phyloP scores from a whole-genome alignment of 768 basidiomycete genomes.

The Nevesoporus exiguus region DNA sequence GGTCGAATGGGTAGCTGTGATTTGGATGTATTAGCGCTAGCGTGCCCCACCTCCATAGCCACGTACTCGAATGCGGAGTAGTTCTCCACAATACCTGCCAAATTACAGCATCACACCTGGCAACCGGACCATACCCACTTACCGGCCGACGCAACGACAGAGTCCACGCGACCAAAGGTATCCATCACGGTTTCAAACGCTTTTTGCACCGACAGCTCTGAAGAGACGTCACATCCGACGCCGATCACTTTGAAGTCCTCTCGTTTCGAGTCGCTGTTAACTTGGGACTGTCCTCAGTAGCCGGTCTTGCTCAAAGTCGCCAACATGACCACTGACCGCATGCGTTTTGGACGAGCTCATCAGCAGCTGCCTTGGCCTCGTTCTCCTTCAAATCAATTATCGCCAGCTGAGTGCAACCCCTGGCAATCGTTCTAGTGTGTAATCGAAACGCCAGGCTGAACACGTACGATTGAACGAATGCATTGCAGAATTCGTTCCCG shows the following conservation, averaged over 20 bases:
- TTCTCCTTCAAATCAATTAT: conserved; percentile 77
- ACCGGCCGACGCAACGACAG: conserved; percentile 89
- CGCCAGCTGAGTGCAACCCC: conserved; percentile 77
- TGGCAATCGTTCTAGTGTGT: conserved; percentile 28
- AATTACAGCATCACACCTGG: neutral
- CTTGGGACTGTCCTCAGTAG: conserved; percentile 39
- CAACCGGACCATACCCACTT: conserved; percentile 21
- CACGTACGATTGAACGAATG: conserved; percentile 77
- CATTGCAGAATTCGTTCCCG: conserved; percentile 86
- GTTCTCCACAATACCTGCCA: conserved; percentile 80
- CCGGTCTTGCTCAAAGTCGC: conserved; percentile 21
- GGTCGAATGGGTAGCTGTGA: conserved; percentile 80
- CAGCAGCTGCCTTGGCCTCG: conserved; percentile 65
- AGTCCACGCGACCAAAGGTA: conserved; percentile 69
- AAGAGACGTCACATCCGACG: conserved; percentile 83
- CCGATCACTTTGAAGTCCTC: conserved; percentile 68
- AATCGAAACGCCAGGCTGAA: neutral
- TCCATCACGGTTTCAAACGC: conserved; percentile 65
- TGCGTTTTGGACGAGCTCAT: conserved; percentile 57
- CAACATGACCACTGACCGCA: conserved; percentile 40
- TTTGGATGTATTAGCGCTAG: conserved; percentile 7
- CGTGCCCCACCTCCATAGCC: neutral
- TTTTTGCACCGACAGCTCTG: conserved; percentile 72
- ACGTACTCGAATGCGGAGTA: conserved; percentile 80
- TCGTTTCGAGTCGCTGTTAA: conserved; percentile 50